Base-by-base conservation (phyloP, 2,329 filamentous ascomycete species). In the Ophiostoma angusticollis region DNA sequence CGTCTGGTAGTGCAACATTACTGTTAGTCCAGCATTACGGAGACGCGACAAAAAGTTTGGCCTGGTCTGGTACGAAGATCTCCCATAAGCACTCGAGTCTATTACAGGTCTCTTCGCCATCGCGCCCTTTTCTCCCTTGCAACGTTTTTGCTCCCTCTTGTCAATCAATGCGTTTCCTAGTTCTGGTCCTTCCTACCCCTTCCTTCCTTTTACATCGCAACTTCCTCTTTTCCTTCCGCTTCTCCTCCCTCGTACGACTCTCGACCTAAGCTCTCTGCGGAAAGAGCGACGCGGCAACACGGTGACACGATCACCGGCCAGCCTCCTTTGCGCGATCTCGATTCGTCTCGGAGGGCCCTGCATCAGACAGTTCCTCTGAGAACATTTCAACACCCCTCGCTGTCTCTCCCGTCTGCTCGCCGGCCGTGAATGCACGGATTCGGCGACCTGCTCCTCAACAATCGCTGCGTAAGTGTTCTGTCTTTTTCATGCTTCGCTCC, bases 101-200 rank as follows among this genome's bases (percentile, higher is more conserved):
- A n/a, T n/a, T n/a, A n/a, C n/a, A n/a, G n/a, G n/a, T n/a, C n/a
- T 32, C 39, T 38, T 31, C 44, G 40, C 22, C 41, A 32, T 25
- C 13, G 23, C 34, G 33, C 32, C 39, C 29, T 37, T 31, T 43
- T 29, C 34, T 19, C 13, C 5, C 9, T 34, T 36, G 24, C 14
- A 18, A 5, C 4, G 13, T 30, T 37, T 25, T 21, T 27, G 14
- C 18, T 25, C 9, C 24, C 28, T 28, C 35, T 36, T n/a, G n/a
- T n/a, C n/a, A n/a, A n/a, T n/a, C n/a, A n/a, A n/a, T n/a, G n/a
- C n/a, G n/a, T n/a, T 24, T 42, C 37, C 31, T 31, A 35, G 34
- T 30, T 37, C 37, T 32, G 18, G 31, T 29, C 33, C n/a, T n/a
- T n/a, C n/a, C n/a, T n/a, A 33, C 23, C 35, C 33, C 19, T 25